Evolutionary conservation across 2,329 filamentous ascomycete species (phyloP), one percentile per base, ranked within the genome.

Genomic region (Claviceps pazoutovae): DNA sequence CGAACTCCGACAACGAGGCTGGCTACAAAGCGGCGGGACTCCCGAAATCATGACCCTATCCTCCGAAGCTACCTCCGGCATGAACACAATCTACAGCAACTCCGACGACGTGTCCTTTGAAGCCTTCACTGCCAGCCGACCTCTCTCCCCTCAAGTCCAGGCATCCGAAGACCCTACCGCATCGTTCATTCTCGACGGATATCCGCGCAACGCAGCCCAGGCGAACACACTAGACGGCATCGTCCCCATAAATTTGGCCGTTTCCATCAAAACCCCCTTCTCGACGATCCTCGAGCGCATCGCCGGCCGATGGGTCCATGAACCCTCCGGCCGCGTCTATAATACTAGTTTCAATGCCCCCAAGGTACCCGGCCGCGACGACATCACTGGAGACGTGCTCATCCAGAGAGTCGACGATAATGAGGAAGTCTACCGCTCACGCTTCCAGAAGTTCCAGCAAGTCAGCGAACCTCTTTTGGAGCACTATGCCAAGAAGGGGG

Each of bases 161-260:
- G 72, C 75, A 46, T 81, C 83, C 48, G 78, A 93, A 43, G 77
- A 84, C 56, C 86, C 89, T 0, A 73, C 80, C 1, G 88, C 89
- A 8, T 95, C 89, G 1, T 97, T 96, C 67, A 86, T 98, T 57
- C 84, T 98, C 50, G 93, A 98, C 65, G 93, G 93, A 16, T 98
- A 97, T 68, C 93, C 93, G 2, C 85, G 93, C 57, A 98, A 88
- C 6, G 85, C 86, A 1, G 64, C 73, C 3, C 93, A 98, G 69
- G 93, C 90, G 30, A 67, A 71, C 43, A 83, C 83, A 53, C 78
- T 97, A 47, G 89, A 95, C 64, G 71, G 73, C 46, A 75, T 96
- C 37, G 79, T 97, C 36, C 89, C 91, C n/a, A 90, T 98, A 66
- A 98, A 98, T 68, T 79, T 96, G 55, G 93, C 89, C 48, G 84